phyloP scores from a whole-genome alignment of 2,329 filamentous ascomycete genomes.

The Beauveria caledonica region DNA sequence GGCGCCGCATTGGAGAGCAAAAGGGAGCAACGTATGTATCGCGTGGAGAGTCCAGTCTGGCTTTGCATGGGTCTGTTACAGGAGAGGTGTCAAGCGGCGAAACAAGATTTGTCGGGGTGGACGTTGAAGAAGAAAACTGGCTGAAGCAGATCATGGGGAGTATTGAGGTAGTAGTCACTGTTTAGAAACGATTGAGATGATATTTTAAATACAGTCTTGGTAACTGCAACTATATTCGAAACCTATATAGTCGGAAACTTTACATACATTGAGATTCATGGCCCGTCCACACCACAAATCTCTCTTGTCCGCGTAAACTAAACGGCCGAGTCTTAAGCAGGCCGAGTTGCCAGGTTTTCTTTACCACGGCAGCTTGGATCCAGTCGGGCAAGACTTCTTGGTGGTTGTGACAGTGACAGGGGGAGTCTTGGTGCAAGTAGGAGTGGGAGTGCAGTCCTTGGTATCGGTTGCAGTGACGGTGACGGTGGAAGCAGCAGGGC shows the following conservation, averaged over 20 bases:
- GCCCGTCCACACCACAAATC: neutral
- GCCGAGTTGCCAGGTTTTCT: neutral
- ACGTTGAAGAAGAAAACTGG: constrained; percentile 7
- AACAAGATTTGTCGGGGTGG: constrained; percentile 5
- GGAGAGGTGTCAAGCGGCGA: neutral
- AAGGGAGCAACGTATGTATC: neutral
- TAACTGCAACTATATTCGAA: neutral
- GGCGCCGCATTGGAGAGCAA: neutral
- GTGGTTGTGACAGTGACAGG: constrained; percentile 8
- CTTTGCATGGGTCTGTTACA: neutral
- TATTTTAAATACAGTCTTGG: neutral
- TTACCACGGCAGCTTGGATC: constrained; percentile 11
- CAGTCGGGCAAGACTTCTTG: constrained; percentile 9
- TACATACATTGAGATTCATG: neutral
- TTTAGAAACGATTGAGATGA: neutral
- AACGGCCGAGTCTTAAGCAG: too few relatives aligned
- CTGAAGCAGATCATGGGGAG: neutral
- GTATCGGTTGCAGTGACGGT: constrained; percentile 9
- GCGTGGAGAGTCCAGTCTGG: neutral
- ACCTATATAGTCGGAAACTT: neutral
- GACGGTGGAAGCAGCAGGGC: constrained; percentile 8
- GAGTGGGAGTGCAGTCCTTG: constrained; percentile 5
- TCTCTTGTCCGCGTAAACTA: neutral
- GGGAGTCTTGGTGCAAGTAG: constrained; percentile 7
- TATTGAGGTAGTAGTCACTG: neutral